Evolutionary conservation across 2,329 filamentous ascomycete genomes (phyloP).

Genomic region (Ilyonectria mors-panacis): DNA sequence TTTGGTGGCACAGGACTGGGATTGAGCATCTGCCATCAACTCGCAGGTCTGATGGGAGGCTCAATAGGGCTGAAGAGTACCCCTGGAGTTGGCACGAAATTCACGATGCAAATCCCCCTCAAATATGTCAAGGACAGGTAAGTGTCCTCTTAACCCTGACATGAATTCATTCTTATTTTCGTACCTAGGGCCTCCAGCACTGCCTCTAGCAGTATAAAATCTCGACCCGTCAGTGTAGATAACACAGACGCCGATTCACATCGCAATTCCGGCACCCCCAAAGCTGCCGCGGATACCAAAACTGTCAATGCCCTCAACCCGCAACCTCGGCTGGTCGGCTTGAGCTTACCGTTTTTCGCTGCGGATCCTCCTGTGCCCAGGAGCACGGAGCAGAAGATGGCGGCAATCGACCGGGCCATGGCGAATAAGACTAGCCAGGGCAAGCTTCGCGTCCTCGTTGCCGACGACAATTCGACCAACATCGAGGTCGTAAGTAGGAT

Average conservation of each 20-base stretch:
- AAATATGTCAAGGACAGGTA: slow-evolving; percentile 78
- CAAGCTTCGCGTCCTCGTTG: slow-evolving; percentile 86
- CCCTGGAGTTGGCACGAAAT: slow-evolving; percentile 82
- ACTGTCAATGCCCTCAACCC: slow-evolving; percentile 67
- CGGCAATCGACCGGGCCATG: slow-evolving; percentile 75
- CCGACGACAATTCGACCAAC: slow-evolving; percentile 77
- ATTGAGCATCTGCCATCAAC: slow-evolving; percentile 89
- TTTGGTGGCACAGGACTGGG: slow-evolving; percentile 91
- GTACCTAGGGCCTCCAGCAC: slow-evolving; percentile 65
- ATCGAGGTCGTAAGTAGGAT: slow-evolving; percentile 73
- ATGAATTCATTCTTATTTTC: slow-evolving; percentile 31
- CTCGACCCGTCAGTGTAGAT: slow-evolving; percentile 63
- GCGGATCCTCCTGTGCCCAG: slow-evolving; percentile 55
- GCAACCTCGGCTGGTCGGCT: slow-evolving; percentile 84
- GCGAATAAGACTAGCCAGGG: slow-evolving; percentile 71
- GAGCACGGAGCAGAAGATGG: slow-evolving; percentile 72
- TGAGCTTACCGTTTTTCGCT: slow-evolving; percentile 87
- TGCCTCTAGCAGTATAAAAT: slow-evolving; percentile 68
- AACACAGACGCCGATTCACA: slow-evolving; percentile 58
- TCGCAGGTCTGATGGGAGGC: slow-evolving; percentile 87
- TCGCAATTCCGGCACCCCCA: slow-evolving; percentile 48
- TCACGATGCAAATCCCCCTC: slow-evolving; percentile 86
- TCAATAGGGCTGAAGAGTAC: slow-evolving; percentile 80
- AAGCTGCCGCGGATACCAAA: slow-evolving; percentile 48
- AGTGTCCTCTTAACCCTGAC: background rate